Evolutionary conservation across 768 basidiomycete species (phyloP), one percentile per base, ranked within the genome.

Genomic region (Mycena alexandri): DNA sequence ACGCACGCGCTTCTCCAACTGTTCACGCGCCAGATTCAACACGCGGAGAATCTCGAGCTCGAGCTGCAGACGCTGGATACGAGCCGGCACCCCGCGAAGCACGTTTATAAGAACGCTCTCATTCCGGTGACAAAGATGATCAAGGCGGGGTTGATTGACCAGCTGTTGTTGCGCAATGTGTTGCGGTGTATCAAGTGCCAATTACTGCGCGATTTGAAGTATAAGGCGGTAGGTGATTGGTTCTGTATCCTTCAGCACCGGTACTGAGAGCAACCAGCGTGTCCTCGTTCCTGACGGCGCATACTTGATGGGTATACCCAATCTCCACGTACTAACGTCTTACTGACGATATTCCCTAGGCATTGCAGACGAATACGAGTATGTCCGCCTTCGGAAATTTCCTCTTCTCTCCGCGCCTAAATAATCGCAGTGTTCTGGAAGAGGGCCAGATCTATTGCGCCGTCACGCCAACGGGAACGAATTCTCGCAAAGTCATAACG

Each of bases 361-460:
- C 11, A 54, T 71, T 5, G 70, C 70, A n/a, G 70, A 71, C 33
- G 70, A 71, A 41, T 68, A 65, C 50, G 66, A 65, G 70, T 71
- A 38, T 7, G 63, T 48, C n/a, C 51, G 33, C 19, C 13, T 3
- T 33, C 16, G 8, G 13, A 44, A 2, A 17, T 34, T 21, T 19
- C 11, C 22, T 21, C 6, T 17, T 68, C n/a, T 1, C 59, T 41
- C 24, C 2, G 5, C 25, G 5, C 13, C 38, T 38, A 10, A 38
- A 38, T 14, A 14, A 38, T 38, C 14, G 2, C 55, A 72, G 68
- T 2, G 55, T 72, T 3, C 65, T 72, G 3, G 61, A 72, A 34
- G 63, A 65, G 13, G 71, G 71, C 0, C 29, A 72, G 34, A 67
- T 72, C 29, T 72, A 72, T n/a, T 69, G 68, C 34, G 71, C 71